These are phyloP conservation scores for Euryodendron excelsum DNA, from an alignment of 148 eudicot species.

Conservation along the genomic window DNA sequence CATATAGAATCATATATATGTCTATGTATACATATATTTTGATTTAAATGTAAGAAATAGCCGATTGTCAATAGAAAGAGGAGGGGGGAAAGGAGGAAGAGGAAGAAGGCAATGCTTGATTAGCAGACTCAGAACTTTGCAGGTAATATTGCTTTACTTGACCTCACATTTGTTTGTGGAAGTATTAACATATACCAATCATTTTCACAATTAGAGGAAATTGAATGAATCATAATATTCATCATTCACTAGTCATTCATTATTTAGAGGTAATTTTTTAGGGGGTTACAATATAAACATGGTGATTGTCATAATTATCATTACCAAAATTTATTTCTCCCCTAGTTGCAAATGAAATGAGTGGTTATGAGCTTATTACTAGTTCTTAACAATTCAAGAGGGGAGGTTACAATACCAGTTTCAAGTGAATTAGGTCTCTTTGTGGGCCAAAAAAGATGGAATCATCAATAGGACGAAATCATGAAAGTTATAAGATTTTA, in stretches of 20 bases:
- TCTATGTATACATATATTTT: too few species aligned
- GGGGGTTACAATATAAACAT: not conserved
- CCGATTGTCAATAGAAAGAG: too few species aligned
- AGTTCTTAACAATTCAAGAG: not conserved
- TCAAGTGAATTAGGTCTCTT: not conserved
- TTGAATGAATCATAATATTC: not conserved
- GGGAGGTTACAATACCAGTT: conserved; percentile 1
- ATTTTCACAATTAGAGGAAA: not conserved
- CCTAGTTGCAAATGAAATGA: not conserved
- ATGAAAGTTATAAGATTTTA: too few species aligned
- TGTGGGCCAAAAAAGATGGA: not conserved
- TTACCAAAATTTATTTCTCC: not conserved
- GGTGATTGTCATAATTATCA: not conserved
- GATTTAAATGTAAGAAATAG: too few species aligned
- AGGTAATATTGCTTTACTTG: too few species aligned
- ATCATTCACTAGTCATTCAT: not conserved
- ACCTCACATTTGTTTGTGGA: too few species aligned
- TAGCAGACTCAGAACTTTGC: too few species aligned
- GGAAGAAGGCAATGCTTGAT: too few species aligned
- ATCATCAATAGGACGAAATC: too few species aligned
- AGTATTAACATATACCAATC: not conserved
- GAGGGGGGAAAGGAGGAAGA: too few species aligned
- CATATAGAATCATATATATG: too few species aligned
- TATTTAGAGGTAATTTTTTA: not conserved
- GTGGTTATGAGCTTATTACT: not conserved